A percentile compares a stretch with the other conserved stretches of the same genome.
Evolutionary conservation across 164 flowering plant genomes (phyloP).

Genomic region (Tetrastigma voinierianum): DNA sequence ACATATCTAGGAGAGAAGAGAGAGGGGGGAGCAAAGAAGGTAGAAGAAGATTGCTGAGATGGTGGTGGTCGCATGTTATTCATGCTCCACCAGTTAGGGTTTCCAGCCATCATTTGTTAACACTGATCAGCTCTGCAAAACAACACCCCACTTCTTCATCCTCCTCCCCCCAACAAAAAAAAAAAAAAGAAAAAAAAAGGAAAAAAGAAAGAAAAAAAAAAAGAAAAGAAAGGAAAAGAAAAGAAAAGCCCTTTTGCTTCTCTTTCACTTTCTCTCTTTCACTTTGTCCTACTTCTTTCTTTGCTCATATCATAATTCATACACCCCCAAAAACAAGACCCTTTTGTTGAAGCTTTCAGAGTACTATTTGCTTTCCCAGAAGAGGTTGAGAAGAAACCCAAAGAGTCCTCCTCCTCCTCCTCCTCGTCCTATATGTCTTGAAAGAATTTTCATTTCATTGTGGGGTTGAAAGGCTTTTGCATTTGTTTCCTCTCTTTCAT

Average conservation of each 20-base stretch:
- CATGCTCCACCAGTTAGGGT: constrained; percentile 43
- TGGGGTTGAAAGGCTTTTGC: constrained; percentile 19
- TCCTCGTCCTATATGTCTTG: constrained; percentile 6
- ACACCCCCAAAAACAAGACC: too few relatives aligned
- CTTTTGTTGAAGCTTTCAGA: constrained; percentile 16
- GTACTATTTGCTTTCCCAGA: constrained; percentile 20
- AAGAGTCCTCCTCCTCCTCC: too few relatives aligned
- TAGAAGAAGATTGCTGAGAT: constrained; percentile 18
- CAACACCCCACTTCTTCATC: constrained; percentile 11
- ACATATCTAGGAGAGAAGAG: constrained; percentile 14
- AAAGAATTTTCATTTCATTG: constrained; percentile 17
- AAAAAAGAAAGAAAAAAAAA: not conserved
- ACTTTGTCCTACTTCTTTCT: not conserved
- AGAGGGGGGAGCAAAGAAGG: constrained; percentile 12
- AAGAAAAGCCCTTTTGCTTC: constrained; percentile 1
- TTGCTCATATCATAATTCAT: too few relatives aligned
- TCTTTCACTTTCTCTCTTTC: not conserved
- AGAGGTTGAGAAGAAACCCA: constrained; percentile 31
- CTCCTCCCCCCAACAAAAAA: not conserved
- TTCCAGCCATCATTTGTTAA: constrained; percentile 42
- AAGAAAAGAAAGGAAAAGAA: not conserved
- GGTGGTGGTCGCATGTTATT: constrained; percentile 22
- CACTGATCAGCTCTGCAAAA: constrained; percentile 7
- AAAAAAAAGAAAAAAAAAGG: not conserved
- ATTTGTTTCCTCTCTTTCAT: constrained; percentile 15